A percentile compares a stretch with the other conserved stretches of the same genome.
Evolutionary conservation across 768 basidiomycete species (phyloP).

Genomic region (Mycena albidolilacea): DNA sequence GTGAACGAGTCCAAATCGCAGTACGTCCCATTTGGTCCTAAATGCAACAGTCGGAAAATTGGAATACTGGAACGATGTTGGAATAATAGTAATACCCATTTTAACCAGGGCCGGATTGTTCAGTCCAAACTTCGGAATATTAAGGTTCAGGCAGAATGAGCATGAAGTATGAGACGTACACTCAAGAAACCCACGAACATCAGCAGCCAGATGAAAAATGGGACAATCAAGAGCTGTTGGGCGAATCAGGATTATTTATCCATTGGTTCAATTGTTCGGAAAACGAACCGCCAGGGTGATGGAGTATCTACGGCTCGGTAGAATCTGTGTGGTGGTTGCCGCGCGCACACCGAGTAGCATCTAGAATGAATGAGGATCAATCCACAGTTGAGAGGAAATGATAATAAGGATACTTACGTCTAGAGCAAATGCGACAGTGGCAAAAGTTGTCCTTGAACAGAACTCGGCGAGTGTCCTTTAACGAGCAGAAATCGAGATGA

Average conservation of each 20-base stretch:
- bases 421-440: slow-evolving; percentile 48
- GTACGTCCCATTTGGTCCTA: slow-evolving; percentile 48
- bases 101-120: slow-evolving; percentile 42
- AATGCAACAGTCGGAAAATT: background rate
- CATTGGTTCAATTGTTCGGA: background rate
- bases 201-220: slow-evolving; percentile 47
- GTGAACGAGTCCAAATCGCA: slow-evolving; percentile 45
- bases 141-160: background rate
- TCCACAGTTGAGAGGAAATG: background rate
- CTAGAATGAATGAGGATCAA: slow-evolving; percentile 32
- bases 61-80: background rate
- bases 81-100: slow-evolving; percentile 30
- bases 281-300: slow-evolving; percentile 43
- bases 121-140: slow-evolving; percentile 42
- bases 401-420: slow-evolving; percentile 41
- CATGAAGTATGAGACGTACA: slow-evolving; percentile 32
- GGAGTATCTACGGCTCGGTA: slow-evolving; percentile 36
- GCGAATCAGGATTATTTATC: background rate
- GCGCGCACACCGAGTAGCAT: slow-evolving; percentile 48
- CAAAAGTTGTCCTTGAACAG: slow-evolving; percentile 43
- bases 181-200: slow-evolving; percentile 44
- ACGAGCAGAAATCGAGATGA: background rate
- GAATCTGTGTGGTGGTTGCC: slow-evolving; percentile 38
- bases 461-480: background rate
- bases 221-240: slow-evolving; percentile 44